These are phyloP conservation scores for Fonsecaea monophora DNA, from an alignment of 2,329 filamentous ascomycete species.

Conservation along the genomic window DNA sequence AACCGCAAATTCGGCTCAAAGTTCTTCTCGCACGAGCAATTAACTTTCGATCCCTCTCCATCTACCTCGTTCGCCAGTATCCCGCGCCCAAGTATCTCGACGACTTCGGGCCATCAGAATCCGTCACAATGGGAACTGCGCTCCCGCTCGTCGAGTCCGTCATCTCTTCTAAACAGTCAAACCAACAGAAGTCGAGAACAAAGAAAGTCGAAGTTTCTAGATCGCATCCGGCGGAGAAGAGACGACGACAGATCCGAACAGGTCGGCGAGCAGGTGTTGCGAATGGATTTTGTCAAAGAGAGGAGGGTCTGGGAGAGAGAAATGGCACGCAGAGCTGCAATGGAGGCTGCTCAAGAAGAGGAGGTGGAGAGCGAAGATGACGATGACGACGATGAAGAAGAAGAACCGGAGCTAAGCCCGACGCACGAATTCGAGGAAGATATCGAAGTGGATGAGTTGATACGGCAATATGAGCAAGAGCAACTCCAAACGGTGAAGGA, in stretches of 20 bases:
- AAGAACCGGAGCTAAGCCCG: slow-evolving; percentile 30
- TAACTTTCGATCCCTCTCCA: neutral
- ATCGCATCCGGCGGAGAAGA: slow-evolving; percentile 48
- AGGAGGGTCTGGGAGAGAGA: slow-evolving; percentile 49
- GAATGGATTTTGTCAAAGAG: slow-evolving; percentile 51
- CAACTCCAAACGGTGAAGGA: slow-evolving; percentile 1
- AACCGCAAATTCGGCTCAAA: neutral
- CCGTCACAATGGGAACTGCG: slow-evolving; percentile 36
- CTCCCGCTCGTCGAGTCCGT: slow-evolving; percentile 26
- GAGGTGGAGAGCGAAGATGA: slow-evolving; percentile 38
- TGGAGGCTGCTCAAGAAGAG: slow-evolving; percentile 13
- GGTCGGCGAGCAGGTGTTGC: slow-evolving; percentile 53
- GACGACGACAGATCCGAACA: slow-evolving; percentile 49
- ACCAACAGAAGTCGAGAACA: slow-evolving; percentile 39
- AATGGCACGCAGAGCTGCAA: slow-evolving; percentile 31
- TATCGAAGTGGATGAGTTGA: slow-evolving; percentile 32
- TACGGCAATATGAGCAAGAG: slow-evolving; percentile 37
- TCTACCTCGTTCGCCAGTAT: slow-evolving; percentile 24
- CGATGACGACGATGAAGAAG: slow-evolving; percentile 26
- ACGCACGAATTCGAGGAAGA: slow-evolving; percentile 34
- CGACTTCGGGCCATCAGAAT: slow-evolving; percentile 37
- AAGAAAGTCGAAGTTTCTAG: slow-evolving; percentile 50
- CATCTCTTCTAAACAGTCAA: slow-evolving; percentile 25
- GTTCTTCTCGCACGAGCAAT: neutral
- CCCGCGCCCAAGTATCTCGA: neutral